Evolutionary conservation across 2,329 filamentous ascomycete species (phyloP).

Genomic region (Fusarium mexicanum): DNA sequence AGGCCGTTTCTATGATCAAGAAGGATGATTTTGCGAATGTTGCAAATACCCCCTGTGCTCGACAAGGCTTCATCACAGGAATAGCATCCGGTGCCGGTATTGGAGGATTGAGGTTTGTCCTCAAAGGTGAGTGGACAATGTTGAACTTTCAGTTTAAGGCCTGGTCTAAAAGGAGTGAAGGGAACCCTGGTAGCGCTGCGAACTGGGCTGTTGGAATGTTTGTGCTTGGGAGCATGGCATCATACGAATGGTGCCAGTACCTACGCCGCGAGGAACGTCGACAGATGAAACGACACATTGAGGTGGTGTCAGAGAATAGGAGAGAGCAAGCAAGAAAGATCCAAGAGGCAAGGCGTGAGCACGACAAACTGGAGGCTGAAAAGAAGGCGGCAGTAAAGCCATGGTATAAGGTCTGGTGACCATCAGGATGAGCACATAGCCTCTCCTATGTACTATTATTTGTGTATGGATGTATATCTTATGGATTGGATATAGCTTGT

Average conservation of each 20-base stretch:
- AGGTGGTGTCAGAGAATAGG: constrained; percentile 66
- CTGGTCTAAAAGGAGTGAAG: constrained; percentile 37
- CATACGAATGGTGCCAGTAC: constrained; percentile 87
- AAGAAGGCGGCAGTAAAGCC: constrained; percentile 50
- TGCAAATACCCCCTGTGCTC: constrained; percentile 83
- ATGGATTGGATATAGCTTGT: constrained; percentile 19
- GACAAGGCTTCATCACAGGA: constrained; percentile 83
- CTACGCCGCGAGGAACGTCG: constrained; percentile 77
- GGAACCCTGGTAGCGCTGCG: constrained; percentile 61
- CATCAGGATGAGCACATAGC: background rate
- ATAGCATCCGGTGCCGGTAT: constrained; percentile 82
- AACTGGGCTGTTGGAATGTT: constrained; percentile 90
- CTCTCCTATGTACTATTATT: constrained; percentile 29
- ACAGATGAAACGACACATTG: constrained; percentile 86
- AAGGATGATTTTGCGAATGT: constrained; percentile 75
- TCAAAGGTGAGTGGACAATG: constrained; percentile 70
- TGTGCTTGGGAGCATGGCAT: constrained; percentile 71
- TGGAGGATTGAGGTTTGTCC: constrained; percentile 77
- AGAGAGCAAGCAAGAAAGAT: constrained; percentile 57
- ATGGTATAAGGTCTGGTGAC: constrained; percentile 68
- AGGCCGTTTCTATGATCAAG: constrained; percentile 75
- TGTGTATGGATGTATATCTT: constrained; percentile 38
- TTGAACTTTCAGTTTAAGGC: background rate
- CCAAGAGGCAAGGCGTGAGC: constrained; percentile 53
- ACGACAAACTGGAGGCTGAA: constrained; percentile 46